Base-by-base conservation (phyloP, 1,284 basidiomycete species). In the Abortiporus biennis region DNA sequence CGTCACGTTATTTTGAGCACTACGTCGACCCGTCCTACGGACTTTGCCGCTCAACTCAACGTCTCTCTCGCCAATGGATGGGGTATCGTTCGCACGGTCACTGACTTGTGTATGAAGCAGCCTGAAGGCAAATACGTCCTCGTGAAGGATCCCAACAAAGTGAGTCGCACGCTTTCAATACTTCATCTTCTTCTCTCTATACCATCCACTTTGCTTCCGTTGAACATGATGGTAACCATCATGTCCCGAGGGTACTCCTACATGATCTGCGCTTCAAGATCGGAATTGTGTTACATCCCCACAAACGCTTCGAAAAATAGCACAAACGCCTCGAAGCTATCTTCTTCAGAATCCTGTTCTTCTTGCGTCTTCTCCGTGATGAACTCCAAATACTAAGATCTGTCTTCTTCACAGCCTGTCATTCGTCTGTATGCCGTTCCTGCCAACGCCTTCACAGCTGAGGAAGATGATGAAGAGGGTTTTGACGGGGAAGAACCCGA, bases 1-100 rank as follows among this genome's bases (percentile, higher is more conserved):
- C 87, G 94, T 42, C 96, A 99, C 69, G 85, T 92, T 57, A 93
- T 99, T 56, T 72, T 99, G 49, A 94, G 92, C 61, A 92, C 94
- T 9, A 91, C 93, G 34, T 94, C 92, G 39, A 85, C 93, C 76
- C 92, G 96, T 50, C 95, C 96, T 3, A 76, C 79, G 23, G 96
- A 99, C 52, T 96, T 99, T 58, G 94, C 96, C 9, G 76, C 71
- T 20, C 96, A 99, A 67, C 86, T 99, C 58, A 98, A 98, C 61
- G 85, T 99, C 44, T 96, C 92, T 38, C 70, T 99, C 46, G 70
- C 87, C 40, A 99, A 99, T 62, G 96, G 96, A 20, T 99, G 95
- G 95, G 96, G 96, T 49, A 98, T 99, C 58, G 92, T 99, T 22
- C 78, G 94, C 45, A 94, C 90, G 19, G 84, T 97, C 47, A 87